Evolutionary conservation across 2,329 filamentous ascomycete genomes (phyloP).

Genomic region (Aureobasidium vineae): DNA sequence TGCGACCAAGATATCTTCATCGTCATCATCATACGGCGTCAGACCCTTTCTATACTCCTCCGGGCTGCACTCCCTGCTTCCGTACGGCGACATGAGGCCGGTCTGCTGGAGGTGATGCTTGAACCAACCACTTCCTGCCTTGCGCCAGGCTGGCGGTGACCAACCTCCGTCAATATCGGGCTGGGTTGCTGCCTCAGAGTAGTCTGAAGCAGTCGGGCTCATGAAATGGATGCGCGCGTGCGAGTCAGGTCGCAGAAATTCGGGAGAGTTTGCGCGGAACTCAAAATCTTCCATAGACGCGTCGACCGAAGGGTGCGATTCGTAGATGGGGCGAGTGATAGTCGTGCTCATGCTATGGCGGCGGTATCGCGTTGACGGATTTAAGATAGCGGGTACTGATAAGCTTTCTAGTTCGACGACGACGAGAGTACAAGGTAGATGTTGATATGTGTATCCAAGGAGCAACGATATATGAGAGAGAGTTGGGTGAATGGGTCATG

Average conservation of each 20-base stretch:
- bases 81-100: slow-evolving; percentile 29
- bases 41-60: slow-evolving; percentile 53
- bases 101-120: slow-evolving; percentile 40
- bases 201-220: slow-evolving; percentile 45
- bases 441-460: neutral
- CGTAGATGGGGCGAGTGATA: slow-evolving; percentile 46
- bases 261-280: slow-evolving; percentile 53
- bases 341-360: slow-evolving; percentile 29
- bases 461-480: slow-evolving; percentile 1
- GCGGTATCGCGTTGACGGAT: slow-evolving; percentile 22
- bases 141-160: slow-evolving; percentile 65
- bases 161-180: slow-evolving; percentile 55
- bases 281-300: slow-evolving; percentile 64
- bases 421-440: neutral
- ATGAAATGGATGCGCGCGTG: slow-evolving; percentile 48
- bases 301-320: slow-evolving; percentile 57
- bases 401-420: slow-evolving; percentile 3
- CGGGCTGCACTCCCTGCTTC: slow-evolving; percentile 53
- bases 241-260: slow-evolving; percentile 60
- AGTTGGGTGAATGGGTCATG: neutral
- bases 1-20: slow-evolving; percentile 44
- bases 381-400: slow-evolving; percentile 23
- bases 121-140: slow-evolving; percentile 60
- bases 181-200: slow-evolving; percentile 45
- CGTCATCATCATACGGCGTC: slow-evolving; percentile 46